Percentiles rank a stretch among this genome's conserved stretches.
These are phyloP conservation scores for Lepidium sativum DNA, from an alignment of 345 rosid genomes.

Conservation along the genomic window DNA sequence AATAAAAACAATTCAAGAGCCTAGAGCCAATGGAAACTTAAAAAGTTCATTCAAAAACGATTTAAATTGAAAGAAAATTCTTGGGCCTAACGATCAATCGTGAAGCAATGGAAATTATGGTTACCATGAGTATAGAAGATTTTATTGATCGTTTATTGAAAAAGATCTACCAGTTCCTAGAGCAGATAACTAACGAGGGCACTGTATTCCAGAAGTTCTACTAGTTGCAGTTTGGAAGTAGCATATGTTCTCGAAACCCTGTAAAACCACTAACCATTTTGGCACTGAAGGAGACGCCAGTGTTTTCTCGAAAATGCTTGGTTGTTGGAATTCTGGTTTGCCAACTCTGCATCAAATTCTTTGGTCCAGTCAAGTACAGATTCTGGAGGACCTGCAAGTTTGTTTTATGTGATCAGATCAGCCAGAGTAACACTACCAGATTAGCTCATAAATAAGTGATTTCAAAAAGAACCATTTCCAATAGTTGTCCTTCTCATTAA, in stretches of 20 bases:
- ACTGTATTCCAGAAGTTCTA: not conserved
- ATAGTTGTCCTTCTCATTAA: constrained; percentile 82
- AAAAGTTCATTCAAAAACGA: not conserved
- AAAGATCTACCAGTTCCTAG: not conserved
- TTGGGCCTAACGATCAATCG: not conserved
- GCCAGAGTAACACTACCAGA: not conserved
- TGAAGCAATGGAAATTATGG: not conserved
- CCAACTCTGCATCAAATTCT: constrained; percentile 63
- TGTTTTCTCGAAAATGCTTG: constrained; percentile 95
- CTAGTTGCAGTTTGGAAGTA: not conserved
- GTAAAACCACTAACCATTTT: constrained; percentile 62
- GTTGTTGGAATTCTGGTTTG: constrained; percentile 62
- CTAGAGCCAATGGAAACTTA: not conserved
- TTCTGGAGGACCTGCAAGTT: constrained; percentile 76
- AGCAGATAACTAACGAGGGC: not conserved
- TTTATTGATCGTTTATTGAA: not conserved
- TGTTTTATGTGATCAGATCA: constrained; percentile 21
- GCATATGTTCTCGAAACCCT: constrained; percentile 9
- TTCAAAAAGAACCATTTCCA: constrained; percentile 65
- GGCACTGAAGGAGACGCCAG: constrained; percentile 99
- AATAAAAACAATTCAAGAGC: not conserved
- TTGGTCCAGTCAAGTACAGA: constrained; percentile 82
- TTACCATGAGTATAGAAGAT: not conserved
- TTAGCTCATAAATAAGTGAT: not conserved
- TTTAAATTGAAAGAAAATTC: not conserved